phyloP scores from a whole-genome alignment of 176 grass and related monocot species.

The Triticum turgidum region DNA sequence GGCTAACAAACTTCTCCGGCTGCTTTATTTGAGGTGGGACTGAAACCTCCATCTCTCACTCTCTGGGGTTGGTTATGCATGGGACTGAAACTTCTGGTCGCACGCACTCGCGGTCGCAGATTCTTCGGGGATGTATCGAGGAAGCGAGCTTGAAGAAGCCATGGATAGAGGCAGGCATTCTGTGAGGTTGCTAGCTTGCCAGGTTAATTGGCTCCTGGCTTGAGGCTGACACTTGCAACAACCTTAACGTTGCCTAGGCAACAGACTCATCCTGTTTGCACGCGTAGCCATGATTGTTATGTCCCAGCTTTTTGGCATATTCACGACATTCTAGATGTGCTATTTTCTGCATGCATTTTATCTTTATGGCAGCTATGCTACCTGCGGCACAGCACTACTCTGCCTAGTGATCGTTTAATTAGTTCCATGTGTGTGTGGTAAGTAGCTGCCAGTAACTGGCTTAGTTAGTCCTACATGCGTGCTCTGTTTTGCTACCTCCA shows the following conservation, averaged over 20 bases:
- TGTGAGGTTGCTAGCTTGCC: neutral
- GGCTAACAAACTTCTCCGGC: slow-evolving; percentile 53
- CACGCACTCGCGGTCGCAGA: neutral
- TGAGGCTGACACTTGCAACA: slow-evolving; percentile 35
- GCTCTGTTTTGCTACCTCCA: neutral
- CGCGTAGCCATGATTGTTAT: slow-evolving; percentile 39
- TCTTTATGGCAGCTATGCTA: neutral
- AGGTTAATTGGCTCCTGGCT: neutral
- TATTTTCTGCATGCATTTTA: neutral
- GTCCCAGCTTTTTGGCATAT: slow-evolving; percentile 41
- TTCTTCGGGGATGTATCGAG: neutral
- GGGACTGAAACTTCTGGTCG: neutral
- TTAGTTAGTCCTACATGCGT: neutral
- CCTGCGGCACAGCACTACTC: neutral
- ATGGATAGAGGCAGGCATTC: neutral
- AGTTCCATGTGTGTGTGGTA: neutral
- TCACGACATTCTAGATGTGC: neutral
- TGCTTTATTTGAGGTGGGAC: slow-evolving; percentile 39
- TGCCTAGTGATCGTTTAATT: neutral
- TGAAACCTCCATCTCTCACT: slow-evolving; percentile 44
- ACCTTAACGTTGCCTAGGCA: slow-evolving; percentile 52
- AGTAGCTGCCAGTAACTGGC: neutral
- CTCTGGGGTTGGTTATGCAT: slow-evolving; percentile 37
- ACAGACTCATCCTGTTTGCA: slow-evolving; percentile 24
- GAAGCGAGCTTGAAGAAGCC: slow-evolving; percentile 35